Conservation (phyloP, 441 rosid species). For the Brassica balearica region DNA sequence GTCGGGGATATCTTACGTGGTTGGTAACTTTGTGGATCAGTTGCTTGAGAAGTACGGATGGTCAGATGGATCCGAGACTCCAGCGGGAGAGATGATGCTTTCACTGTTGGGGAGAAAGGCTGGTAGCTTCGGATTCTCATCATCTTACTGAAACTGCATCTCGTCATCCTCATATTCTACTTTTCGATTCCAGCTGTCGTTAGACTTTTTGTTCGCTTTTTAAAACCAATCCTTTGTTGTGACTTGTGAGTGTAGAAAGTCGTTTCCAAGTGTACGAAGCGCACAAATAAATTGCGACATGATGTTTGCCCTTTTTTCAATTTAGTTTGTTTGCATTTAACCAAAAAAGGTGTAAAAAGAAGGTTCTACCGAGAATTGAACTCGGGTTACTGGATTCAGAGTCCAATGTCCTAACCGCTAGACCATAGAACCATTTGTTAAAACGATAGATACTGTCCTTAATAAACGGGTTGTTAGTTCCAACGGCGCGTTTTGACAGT, state of each 20-base stretch:
- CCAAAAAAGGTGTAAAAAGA: no score
- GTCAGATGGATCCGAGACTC: slow-evolving; percentile 47
- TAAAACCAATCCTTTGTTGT: slow-evolving; percentile 8
- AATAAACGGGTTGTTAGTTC: not conserved
- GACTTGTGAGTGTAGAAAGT: slow-evolving; percentile 18
- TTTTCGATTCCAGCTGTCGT: slow-evolving; percentile 13
- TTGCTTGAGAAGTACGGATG: slow-evolving; percentile 59
- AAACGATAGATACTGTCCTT: fast-evolving
- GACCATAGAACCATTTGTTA: slow-evolving; percentile 36
- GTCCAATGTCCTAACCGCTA: slow-evolving; percentile 53
- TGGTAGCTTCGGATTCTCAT: slow-evolving; percentile 34
- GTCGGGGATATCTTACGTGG: slow-evolving; percentile 66
- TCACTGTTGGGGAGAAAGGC: slow-evolving; percentile 42
- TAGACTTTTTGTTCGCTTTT: not conserved
- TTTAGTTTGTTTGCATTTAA: not conserved
- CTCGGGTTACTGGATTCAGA: slow-evolving; percentile 55
- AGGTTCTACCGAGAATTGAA: slow-evolving; percentile 52
- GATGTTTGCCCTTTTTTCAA: not conserved
- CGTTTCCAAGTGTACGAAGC: not conserved
- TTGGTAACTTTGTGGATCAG: slow-evolving; percentile 57
- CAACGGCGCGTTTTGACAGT: not conserved
- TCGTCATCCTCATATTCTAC: not conserved
- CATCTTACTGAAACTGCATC: slow-evolving; percentile 34
- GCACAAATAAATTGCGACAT: slow-evolving; percentile 3
- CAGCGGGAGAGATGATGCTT: slow-evolving; percentile 27